These are phyloP conservation scores for Actinidia arguta DNA, from an alignment of 179 eudicot species.

Conservation along the genomic window DNA sequence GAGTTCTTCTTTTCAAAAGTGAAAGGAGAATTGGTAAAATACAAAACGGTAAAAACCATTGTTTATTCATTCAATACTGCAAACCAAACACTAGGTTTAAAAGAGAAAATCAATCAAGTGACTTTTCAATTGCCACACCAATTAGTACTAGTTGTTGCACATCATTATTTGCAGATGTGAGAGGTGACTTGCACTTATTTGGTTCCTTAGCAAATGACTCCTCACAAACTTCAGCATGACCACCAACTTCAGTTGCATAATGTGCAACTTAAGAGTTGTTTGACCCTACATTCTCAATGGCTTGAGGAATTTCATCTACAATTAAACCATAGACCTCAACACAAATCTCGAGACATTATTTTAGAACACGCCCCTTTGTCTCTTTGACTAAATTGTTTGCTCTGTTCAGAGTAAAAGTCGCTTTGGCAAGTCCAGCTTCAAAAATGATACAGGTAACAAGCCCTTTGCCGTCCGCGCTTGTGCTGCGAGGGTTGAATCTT, in stretches of 20 bases:
- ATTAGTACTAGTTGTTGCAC: neutral
- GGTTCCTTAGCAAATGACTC: neutral
- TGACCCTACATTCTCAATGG: neutral
- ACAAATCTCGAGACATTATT: neutral
- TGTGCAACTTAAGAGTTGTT: neutral
- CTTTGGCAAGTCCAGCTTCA: neutral
- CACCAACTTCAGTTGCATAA: neutral
- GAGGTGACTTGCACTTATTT: neutral
- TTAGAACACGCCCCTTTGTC: neutral
- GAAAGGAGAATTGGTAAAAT: neutral
- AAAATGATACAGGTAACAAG: neutral
- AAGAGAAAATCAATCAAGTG: neutral
- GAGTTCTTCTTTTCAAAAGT: neutral
- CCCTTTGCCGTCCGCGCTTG: slow-evolving; percentile 10
- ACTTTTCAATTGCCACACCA: neutral
- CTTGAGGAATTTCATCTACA: neutral
- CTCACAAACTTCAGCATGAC: neutral
- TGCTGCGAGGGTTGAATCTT: slow-evolving; percentile 10
- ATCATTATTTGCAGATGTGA: neutral
- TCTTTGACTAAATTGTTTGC: neutral
- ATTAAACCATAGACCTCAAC: neutral
- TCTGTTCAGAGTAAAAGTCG: neutral
- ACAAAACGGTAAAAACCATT: neutral
- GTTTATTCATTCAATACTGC: neutral
- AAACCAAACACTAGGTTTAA: neutral